Conservation (phyloP, 208 protist species). For the Herpetomonas samuelpessoai region DNA sequence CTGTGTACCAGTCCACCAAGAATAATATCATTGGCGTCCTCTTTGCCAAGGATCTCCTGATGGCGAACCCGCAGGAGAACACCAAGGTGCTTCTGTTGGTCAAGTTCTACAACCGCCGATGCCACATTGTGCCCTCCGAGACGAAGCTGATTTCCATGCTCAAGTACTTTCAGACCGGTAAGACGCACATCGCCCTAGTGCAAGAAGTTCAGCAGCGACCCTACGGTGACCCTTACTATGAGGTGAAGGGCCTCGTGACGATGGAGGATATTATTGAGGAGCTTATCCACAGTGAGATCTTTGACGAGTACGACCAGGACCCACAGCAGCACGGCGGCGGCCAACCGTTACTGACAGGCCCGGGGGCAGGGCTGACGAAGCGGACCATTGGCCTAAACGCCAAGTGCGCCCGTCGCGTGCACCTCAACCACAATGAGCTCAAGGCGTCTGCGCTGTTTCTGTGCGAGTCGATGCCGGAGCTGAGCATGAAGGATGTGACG, state of each 20-base stretch:
- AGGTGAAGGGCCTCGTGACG: conserved; percentile 95
- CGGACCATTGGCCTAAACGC: conserved; percentile 70
- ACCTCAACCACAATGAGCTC: conserved; percentile 81
- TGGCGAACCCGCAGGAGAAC: conserved; percentile 93
- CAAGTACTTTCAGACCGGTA: conserved; percentile 93
- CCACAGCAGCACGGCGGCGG: conserved; percentile 23
- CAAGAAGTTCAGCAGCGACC: conserved; percentile 86
- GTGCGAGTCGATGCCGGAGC: conserved; percentile 73
- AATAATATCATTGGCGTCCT: conserved; percentile 93
- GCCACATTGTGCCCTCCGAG: conserved; percentile 86
- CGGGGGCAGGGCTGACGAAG: conserved; percentile 24
- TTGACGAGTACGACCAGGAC: conserved; percentile 95
- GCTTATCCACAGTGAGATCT: conserved; percentile 96
- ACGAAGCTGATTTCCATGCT: conserved; percentile 94
- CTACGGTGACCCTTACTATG: conserved; percentile 93
- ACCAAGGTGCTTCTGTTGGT: conserved; percentile 92
- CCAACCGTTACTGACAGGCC: conserved; percentile 3
- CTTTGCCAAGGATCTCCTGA: conserved; percentile 94
- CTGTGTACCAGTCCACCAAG: conserved; percentile 89
- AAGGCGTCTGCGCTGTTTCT: conserved; percentile 83
- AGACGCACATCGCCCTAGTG: conserved; percentile 93
- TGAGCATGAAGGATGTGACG: conserved; percentile 49
- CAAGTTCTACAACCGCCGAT: conserved; percentile 92
- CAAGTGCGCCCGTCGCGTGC: conserved; percentile 69
- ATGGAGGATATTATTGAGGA: conserved; percentile 98